A percentile compares a stretch with the other conserved stretches of the same genome.
Conservation (phyloP, 306 rosid genomes). For the Casuarina glauca region DNA sequence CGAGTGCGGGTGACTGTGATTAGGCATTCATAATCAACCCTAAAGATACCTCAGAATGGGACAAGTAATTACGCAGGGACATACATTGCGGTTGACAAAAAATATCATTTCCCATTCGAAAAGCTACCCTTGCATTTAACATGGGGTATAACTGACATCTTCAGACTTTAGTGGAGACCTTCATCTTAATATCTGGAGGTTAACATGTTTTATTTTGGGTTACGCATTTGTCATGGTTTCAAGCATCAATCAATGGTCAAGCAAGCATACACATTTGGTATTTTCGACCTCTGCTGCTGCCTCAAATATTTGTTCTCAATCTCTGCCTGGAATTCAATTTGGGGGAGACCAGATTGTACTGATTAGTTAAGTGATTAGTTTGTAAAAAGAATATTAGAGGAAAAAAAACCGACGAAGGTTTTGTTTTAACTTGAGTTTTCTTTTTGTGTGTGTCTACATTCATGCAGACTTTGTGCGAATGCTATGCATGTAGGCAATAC, state of each 20-base stretch:
- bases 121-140: background rate
- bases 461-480: no score
- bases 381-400: no score
- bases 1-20: background rate
- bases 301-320: background rate
- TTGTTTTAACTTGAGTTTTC: no score
- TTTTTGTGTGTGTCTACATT: no score
- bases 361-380: no score
- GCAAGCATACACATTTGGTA: background rate
- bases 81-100: background rate
- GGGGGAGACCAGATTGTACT: no score
- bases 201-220: background rate
- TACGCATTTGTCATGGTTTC: background rate
- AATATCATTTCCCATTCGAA: background rate
- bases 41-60: constrained; percentile 1
- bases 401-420: no score
- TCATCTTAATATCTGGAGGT: background rate
- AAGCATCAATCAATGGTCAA: background rate
- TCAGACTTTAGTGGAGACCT: background rate
- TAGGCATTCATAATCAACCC: background rate
- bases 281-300: background rate
- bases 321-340: no score
- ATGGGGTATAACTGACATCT: background rate
- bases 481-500: background rate
- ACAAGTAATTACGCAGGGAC: constrained; percentile 5